phyloP scores from a whole-genome alignment of 371 early-diverging fungal genomes.

The Actinomortierella wolfii region DNA sequence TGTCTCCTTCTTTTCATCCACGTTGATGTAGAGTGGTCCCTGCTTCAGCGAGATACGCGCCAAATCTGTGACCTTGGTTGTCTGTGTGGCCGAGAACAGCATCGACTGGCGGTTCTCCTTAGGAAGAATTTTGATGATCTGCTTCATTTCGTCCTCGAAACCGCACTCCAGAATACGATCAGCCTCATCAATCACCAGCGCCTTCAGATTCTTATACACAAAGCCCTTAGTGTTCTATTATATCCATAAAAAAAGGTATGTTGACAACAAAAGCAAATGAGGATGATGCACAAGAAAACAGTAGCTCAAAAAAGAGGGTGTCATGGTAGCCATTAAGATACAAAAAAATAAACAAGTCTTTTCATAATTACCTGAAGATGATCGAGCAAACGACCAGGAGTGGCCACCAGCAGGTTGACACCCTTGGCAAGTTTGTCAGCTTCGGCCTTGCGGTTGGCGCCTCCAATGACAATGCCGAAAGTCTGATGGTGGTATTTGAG shows the following conservation, averaged over 20 bases:
- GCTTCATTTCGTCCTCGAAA: slow-evolving; percentile 98
- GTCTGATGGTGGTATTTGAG: slow-evolving; percentile 92
- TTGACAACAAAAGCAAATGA: too few species aligned
- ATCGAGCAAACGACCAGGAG: slow-evolving; percentile 98
- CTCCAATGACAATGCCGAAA: slow-evolving; percentile 97
- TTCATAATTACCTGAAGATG: slow-evolving; percentile 70
- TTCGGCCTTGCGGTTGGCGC: slow-evolving; percentile 95
- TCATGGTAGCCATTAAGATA: too few species aligned
- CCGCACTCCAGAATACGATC: slow-evolving; percentile 98
- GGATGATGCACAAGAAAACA: too few species aligned
- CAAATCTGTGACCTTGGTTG: slow-evolving; percentile 96
- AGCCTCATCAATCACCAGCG: slow-evolving; percentile 98
- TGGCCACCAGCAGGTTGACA: slow-evolving; percentile 95
- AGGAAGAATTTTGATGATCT: slow-evolving; percentile 86
- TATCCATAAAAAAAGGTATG: not conserved
- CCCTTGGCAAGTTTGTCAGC: slow-evolving; percentile 93
- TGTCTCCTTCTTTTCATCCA: slow-evolving; percentile 87
- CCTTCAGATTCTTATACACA: slow-evolving; percentile 87
- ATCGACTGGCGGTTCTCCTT: slow-evolving; percentile 89
- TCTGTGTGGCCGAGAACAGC: slow-evolving; percentile 99
- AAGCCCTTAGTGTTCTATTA: slow-evolving; percentile 89
- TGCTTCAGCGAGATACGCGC: slow-evolving; percentile 94
- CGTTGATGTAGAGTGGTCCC: slow-evolving; percentile 94
- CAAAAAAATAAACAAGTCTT: too few species aligned
- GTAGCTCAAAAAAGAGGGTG: too few species aligned